Evolutionary conservation across 306 rosid species (phyloP), one percentile per base, ranked within the genome.

Genomic region (Astragalus glycyphyllos): DNA sequence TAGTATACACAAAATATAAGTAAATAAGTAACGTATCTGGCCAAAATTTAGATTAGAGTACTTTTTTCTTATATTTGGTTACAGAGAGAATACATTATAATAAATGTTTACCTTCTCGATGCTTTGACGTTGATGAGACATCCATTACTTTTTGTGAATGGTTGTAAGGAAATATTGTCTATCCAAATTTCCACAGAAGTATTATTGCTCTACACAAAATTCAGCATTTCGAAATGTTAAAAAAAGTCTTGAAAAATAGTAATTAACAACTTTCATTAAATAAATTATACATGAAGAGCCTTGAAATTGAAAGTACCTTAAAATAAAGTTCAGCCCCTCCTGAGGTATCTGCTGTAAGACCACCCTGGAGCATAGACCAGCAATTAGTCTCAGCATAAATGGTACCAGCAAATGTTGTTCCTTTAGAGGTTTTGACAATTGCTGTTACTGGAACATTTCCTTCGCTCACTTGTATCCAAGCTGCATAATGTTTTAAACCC

Each of bases 351-450:
- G 65, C 85, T 2, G 79, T 58, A 45, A 89, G 47, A 58, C 96
- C 97, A 72, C 93, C 96, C 80, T 92, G 89, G 31, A 91, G 86
- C 91, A 91, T 82, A 53, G 96, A 89, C 97, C 96, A 89, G 55
- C 96, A 91, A 8, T 68, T 81, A 15, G 83, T 61, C 73, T 87
- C 66, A 1, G 90, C 96, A 16, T 75, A 8, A 51, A 78, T 16
- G 8, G 75, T 37, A 71, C 87, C 96, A 15, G 76, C 82, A 50
- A 79, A 57, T 34, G 61, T 74, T 6, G 44, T 73, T 37, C 83
- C 86, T 0, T 17, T 44, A 5, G 13, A 68, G 34, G 93, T 85
- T 71, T 85, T 89, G 58, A 84, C 70, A n/a, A 77, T 11, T 8
- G 91, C 96, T 56, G 16, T 74, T 32, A 91, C 80, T 1, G 64